phyloP scores from a whole-genome alignment of 1,284 basidiomycete genomes.

The Leucoagaricus sp. region DNA sequence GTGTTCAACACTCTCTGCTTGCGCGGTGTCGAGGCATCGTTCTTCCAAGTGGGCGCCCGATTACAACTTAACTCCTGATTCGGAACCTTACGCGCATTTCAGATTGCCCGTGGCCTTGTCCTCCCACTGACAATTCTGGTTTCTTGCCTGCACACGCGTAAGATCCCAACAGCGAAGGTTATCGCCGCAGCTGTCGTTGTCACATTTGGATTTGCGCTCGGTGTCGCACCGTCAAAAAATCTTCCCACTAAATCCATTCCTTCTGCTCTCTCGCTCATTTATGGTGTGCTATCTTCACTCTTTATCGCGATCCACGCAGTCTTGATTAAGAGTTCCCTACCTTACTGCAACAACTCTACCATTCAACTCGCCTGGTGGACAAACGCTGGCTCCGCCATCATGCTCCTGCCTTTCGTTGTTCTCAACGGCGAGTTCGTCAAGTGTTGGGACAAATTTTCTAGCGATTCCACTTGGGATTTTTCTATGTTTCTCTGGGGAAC shows the following conservation, averaged over 20 bases:
- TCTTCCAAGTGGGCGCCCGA: constrained; percentile 58
- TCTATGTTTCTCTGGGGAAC: constrained; percentile 62
- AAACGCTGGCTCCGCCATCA: constrained; percentile 64
- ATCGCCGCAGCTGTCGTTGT: constrained; percentile 57
- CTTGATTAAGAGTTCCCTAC: constrained; percentile 69
- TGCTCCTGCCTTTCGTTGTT: constrained; percentile 62
- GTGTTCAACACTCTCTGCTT: constrained; percentile 79
- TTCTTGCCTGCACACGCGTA: constrained; percentile 52
- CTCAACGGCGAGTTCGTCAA: constrained; percentile 52
- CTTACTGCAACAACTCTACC: constrained; percentile 65
- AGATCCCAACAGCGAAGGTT: constrained; percentile 48
- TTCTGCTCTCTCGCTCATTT: constrained; percentile 58
- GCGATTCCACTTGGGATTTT: constrained; percentile 46
- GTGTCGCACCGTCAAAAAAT: constrained; percentile 52
- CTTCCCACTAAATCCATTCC: constrained; percentile 44
- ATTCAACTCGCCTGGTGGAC: constrained; percentile 79
- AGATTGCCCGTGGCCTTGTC: constrained; percentile 80
- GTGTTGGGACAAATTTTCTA: constrained; percentile 39
- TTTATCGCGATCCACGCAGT: constrained; percentile 77
- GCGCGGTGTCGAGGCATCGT: constrained; percentile 74
- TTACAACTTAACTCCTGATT: neutral
- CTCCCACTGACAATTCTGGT: constrained; percentile 75
- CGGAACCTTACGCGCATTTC: neutral
- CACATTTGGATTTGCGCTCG: constrained; percentile 64
- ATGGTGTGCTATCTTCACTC: constrained; percentile 69